A percentile compares a stretch with the other conserved stretches of the same genome.
Evolutionary conservation across 2,329 filamentous ascomycete species (phyloP).

Genomic region (Penicillium brevicompactum): DNA sequence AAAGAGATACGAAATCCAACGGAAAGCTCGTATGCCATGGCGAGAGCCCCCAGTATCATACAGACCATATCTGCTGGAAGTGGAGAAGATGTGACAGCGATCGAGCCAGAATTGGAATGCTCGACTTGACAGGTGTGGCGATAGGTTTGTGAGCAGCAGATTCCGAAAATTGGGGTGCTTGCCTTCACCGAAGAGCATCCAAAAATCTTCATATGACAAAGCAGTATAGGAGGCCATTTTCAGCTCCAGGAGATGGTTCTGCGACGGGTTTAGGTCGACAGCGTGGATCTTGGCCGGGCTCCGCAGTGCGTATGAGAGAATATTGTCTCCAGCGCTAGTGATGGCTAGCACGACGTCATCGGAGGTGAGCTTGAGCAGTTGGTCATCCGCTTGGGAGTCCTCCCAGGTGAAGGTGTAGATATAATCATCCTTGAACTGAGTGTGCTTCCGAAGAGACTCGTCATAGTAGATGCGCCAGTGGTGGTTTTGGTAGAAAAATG

Average conservation of each 20-base stretch:
- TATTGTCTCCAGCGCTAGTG: neutral
- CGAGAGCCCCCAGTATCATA: conserved; percentile 64
- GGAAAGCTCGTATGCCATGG: neutral
- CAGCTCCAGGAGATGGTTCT: neutral
- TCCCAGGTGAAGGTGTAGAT: conserved; percentile 1
- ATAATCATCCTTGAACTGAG: neutral
- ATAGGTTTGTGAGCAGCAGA: neutral
- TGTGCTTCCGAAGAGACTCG: neutral
- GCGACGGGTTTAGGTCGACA: neutral
- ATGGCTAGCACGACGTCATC: neutral
- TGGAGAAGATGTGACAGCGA: neutral
- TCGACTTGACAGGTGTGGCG: neutral
- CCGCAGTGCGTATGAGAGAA: neutral
- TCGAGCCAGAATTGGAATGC: neutral
- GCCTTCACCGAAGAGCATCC: neutral
- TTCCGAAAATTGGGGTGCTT: neutral
- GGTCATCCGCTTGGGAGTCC: neutral
- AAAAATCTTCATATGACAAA: neutral
- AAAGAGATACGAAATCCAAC: neutral
- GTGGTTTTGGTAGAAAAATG: neutral
- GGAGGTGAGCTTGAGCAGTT: neutral
- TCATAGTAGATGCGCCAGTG: neutral
- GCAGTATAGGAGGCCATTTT: neutral
- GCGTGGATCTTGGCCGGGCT: neutral
- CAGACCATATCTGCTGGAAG: neutral